These are phyloP conservation scores for Mucor ambiguus DNA, from an alignment of 371 early-diverging fungal species.

Conservation along the genomic window DNA sequence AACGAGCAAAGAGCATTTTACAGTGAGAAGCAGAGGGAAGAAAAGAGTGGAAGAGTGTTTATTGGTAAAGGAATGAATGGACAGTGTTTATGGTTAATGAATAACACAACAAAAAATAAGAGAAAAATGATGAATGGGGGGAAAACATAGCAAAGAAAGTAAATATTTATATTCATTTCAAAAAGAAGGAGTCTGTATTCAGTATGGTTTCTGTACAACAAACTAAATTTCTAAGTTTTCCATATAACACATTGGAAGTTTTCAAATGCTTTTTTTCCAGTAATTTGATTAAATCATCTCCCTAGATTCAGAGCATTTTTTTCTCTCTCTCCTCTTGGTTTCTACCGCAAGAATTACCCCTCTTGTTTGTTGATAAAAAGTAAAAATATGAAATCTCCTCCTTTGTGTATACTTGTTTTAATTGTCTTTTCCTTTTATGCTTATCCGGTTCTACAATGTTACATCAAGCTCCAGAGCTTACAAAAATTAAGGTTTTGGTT, in stretches of 20 bases:
- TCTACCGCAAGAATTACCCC: not conserved
- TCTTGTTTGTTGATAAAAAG: not conserved
- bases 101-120: conserved; percentile 5
- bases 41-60: conserved; percentile 2
- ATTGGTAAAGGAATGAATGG: conserved; percentile 11
- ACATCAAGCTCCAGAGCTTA: not conserved
- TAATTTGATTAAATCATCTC: not conserved
- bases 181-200: conserved; percentile 6
- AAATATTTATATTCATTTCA: conserved; percentile 9
- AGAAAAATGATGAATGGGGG: conserved; percentile 3
- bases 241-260: not conserved
- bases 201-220: conserved; percentile 9
- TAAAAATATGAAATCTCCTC: not conserved
- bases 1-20: conserved; percentile 18
- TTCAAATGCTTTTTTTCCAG: not conserved
- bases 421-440: not conserved
- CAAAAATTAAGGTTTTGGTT: not conserved
- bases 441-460: conserved; percentile 4
- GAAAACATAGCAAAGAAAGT: not conserved
- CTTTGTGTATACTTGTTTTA: not conserved
- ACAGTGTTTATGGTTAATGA: not conserved
- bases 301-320: not conserved
- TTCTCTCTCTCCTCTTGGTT: not conserved
- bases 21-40: not conserved
- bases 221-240: conserved; percentile 1